A percentile compares a stretch with the other conserved stretches of the same genome.
These are phyloP conservation scores for Vaccinium darrowii DNA, from an alignment of 148 eudicot species.

Conservation along the genomic window DNA sequence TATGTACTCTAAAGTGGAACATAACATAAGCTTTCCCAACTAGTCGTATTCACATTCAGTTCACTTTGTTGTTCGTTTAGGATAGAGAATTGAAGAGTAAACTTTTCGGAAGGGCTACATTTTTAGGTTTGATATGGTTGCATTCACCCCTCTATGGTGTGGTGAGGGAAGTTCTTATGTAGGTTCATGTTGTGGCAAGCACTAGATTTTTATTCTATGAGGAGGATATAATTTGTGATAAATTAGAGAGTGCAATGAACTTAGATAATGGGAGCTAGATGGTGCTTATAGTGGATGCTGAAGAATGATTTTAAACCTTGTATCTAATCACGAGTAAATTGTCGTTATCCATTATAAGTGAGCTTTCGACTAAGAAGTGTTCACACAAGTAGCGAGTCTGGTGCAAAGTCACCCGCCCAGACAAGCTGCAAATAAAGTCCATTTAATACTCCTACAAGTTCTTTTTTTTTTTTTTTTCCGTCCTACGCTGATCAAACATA, in stretches of 20 bases:
- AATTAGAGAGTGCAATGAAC: neutral
- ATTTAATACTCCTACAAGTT: neutral
- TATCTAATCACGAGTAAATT: neutral
- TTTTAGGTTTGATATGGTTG: neutral
- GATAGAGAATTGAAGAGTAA: neutral
- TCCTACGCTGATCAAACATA: neutral
- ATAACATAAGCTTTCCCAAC: neutral
- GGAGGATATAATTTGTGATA: neutral
- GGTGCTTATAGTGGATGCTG: neutral
- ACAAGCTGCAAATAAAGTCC: no score
- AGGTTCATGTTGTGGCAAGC: constrained; percentile 9
- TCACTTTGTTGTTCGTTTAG: neutral
- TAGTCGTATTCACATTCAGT: neutral
- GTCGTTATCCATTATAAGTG: neutral
- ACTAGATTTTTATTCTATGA: neutral
- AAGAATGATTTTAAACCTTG: neutral
- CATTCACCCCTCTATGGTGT: neutral
- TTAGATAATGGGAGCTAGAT: neutral
- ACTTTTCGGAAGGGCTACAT: neutral
- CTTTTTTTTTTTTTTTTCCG: neutral
- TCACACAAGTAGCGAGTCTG: neutral
- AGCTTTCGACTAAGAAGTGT: neutral
- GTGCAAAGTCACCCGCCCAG: neutral
- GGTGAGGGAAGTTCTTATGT: neutral
- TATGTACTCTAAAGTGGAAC: neutral